Percentiles rank a stretch among this genome's conserved stretches.
These are phyloP conservation scores for Naganishia sp. DNA, from an alignment of 1,284 basidiomycete species.

Conservation along the genomic window DNA sequence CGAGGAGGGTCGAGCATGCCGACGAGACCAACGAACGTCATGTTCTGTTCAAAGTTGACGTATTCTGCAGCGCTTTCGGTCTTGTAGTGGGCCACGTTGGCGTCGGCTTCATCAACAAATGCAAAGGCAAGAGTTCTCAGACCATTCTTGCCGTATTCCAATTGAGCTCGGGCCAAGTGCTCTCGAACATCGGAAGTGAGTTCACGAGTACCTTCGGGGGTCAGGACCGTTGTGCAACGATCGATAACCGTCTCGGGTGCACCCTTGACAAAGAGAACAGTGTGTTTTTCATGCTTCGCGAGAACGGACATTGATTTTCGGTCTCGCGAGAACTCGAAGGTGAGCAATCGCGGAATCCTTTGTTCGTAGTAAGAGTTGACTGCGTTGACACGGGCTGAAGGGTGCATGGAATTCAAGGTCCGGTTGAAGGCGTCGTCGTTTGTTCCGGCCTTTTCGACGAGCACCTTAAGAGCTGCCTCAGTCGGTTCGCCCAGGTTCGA, in stretches of 20 bases:
- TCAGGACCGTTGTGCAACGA: constrained; percentile 73
- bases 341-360: constrained; percentile 74
- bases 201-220: constrained; percentile 65
- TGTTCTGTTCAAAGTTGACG: constrained; percentile 79
- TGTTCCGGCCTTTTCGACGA: constrained; percentile 79
- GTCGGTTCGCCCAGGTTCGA: constrained; percentile 93
- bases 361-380: constrained; percentile 80
- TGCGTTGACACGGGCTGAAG: constrained; percentile 69
- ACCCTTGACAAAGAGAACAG: constrained; percentile 82
- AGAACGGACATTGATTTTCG: constrained; percentile 99
- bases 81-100: constrained; percentile 75
- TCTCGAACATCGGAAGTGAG: constrained; percentile 65
- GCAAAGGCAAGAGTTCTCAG: constrained; percentile 91
- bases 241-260: constrained; percentile 94
- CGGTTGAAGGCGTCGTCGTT: constrained; percentile 56
- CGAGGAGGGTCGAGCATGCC: constrained; percentile 98
- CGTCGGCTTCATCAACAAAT: constrained; percentile 74
- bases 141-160: constrained; percentile 75
- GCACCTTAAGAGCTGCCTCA: constrained; percentile 88
- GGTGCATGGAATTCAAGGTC: constrained; percentile 63
- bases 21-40: constrained; percentile 92
- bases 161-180: constrained; percentile 64
- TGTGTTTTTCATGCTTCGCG: constrained; percentile 64
- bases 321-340: constrained; percentile 96
- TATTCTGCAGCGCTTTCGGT: constrained; percentile 78